A percentile compares a stretch with the other conserved stretches of the same genome.
Conservation (phyloP, 176 grass and related monocot genomes). For the Hyparrhenia diplandra region DNA sequence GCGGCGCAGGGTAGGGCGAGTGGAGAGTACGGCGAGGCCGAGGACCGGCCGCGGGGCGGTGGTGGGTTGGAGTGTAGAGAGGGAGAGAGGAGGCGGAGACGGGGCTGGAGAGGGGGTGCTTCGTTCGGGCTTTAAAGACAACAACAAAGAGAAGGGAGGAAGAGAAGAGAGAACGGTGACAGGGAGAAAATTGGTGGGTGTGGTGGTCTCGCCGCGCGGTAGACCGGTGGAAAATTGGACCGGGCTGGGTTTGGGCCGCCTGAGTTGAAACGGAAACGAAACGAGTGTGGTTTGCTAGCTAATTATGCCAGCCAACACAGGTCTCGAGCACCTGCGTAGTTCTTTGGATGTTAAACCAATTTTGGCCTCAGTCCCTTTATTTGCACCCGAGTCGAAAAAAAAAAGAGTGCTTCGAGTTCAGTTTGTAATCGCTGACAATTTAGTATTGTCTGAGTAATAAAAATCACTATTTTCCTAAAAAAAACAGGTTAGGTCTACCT, state of each 20-base stretch:
- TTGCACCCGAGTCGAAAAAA: too few relatives aligned
- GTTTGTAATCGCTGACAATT: too few relatives aligned
- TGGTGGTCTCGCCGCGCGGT: neutral
- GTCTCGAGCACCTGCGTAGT: too few relatives aligned
- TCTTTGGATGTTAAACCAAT: too few relatives aligned
- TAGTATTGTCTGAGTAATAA: too few relatives aligned
- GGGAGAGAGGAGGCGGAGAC: slow-evolving; percentile 11
- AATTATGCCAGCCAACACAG: too few relatives aligned
- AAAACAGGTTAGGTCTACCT: too few relatives aligned
- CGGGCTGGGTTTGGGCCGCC: neutral
- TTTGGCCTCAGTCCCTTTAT: too few relatives aligned
- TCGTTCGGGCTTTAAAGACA: slow-evolving; percentile 21
- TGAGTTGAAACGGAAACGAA: neutral
- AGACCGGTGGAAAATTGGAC: neutral
- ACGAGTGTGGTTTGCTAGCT: too few relatives aligned
- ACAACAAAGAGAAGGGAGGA: neutral
- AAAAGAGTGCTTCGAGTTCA: too few relatives aligned
- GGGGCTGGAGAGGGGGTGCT: slow-evolving; percentile 4
- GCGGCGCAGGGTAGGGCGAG: neutral
- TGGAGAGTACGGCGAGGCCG: slow-evolving; percentile 16
- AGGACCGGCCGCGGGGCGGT: neutral
- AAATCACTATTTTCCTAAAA: too few relatives aligned
- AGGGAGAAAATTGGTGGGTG: neutral
- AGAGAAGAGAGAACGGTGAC: slow-evolving; percentile 6
- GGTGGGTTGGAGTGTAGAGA: slow-evolving; percentile 35